Conservation (phyloP, 1,284 basidiomycete genomes). For the Entoloma clypeatum region DNA sequence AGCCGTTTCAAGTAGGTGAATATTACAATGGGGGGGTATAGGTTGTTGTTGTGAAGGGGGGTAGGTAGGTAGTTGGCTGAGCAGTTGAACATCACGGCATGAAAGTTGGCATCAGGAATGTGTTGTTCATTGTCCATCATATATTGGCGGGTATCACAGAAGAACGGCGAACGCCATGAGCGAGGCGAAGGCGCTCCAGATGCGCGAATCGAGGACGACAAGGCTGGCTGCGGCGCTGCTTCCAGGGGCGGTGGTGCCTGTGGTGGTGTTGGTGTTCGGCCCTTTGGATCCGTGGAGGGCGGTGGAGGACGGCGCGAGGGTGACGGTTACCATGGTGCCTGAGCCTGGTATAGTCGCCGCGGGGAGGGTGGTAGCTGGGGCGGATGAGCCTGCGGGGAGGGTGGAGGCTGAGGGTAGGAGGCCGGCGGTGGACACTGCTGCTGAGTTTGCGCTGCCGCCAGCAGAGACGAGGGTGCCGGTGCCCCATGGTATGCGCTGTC, state of each 20-base stretch:
- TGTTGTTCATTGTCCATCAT: too few relatives aligned
- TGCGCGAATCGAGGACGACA: conserved; percentile 16
- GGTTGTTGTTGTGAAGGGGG: too few relatives aligned
- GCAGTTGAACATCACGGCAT: too few relatives aligned
- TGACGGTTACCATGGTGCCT: not conserved
- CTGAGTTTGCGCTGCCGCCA: conserved; percentile 60
- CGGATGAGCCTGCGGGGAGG: conserved; percentile 4
- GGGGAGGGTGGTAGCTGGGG: conserved; percentile 3
- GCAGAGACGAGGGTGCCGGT: conserved; percentile 53
- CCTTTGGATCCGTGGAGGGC: conserved; percentile 2
- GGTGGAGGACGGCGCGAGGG: not conserved
- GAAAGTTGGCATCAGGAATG: too few relatives aligned
- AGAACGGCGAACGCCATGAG: conserved; percentile 25
- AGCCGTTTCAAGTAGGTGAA: too few relatives aligned
- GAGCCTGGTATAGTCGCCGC: not conserved
- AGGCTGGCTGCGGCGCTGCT: conserved; percentile 6
- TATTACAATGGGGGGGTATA: too few relatives aligned
- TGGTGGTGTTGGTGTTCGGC: not conserved
- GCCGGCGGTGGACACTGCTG: conserved; percentile 25
- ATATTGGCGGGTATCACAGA: conserved; percentile 20
- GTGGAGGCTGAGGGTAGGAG: conserved; percentile 3
- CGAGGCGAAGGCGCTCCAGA: conserved; percentile 23
- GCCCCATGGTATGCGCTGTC: too few relatives aligned
- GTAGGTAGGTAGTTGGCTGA: too few relatives aligned
- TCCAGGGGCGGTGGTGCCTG: not conserved